These are phyloP conservation scores for Pyricularia pennisetigena DNA, from an alignment of 2,329 filamentous ascomycete genomes.

Conservation along the genomic window DNA sequence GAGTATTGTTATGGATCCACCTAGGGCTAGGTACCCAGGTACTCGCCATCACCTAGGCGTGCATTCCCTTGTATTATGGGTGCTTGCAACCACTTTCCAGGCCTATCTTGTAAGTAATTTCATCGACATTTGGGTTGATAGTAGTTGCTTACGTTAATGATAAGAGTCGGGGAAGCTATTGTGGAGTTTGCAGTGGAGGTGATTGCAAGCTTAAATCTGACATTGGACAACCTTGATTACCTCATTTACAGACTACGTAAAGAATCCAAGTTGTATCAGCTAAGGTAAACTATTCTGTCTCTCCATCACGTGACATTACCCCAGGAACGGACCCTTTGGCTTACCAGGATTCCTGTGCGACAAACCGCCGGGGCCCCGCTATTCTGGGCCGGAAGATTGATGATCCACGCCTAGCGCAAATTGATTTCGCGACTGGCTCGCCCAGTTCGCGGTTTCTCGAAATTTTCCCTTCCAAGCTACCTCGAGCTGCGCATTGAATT, in stretches of 20 bases:
- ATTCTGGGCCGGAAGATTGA: conserved; percentile 12
- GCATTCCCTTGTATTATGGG: not conserved
- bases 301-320: not conserved
- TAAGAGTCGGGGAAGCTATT: not conserved
- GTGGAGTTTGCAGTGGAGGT: not conserved
- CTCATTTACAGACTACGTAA: not conserved
- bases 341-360: not conserved
- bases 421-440: conserved; percentile 23
- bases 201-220: not conserved
- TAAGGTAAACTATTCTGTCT: not conserved
- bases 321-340: not conserved
- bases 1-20: not conserved
- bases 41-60: not conserved
- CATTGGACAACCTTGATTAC: too few relatives aligned
- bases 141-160: not conserved
- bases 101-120: not conserved
- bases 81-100: not conserved
- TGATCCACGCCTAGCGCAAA: conserved; percentile 20
- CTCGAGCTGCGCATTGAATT: not conserved
- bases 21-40: not conserved
- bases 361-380: not conserved
- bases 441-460: conserved; percentile 17
- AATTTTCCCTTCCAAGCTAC: conserved; percentile 12
- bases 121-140: not conserved
- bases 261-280: not conserved